Conservation (phyloP, 2,329 filamentous ascomycete genomes). For the Sarocladiaceae sp. region DNA sequence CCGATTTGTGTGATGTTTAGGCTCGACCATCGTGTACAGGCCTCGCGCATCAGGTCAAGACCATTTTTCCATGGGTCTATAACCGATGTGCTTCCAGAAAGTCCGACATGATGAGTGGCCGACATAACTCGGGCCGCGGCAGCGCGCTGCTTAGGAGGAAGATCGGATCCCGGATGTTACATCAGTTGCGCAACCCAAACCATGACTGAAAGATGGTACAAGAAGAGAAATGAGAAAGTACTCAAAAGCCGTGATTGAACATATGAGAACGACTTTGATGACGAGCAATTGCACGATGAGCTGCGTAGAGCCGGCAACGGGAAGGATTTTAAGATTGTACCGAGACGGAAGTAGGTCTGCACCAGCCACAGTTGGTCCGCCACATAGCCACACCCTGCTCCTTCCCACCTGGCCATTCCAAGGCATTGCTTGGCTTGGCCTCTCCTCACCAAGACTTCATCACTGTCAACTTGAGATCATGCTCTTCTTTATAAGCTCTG, state of each 20-base stretch:
- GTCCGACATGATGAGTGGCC: neutral
- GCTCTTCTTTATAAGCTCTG: no score
- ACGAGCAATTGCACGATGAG: no score
- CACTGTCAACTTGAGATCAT: no score
- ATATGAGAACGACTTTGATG: no score
- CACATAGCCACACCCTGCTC: neutral
- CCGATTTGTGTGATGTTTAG: conserved; percentile 42
- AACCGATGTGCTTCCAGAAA: conserved; percentile 11
- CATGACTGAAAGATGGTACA: neutral
- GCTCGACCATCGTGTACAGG: conserved; percentile 36
- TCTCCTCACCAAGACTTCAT: neutral
- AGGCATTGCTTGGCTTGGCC: no score
- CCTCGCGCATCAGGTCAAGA: conserved; percentile 30
- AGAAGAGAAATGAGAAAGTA: neutral
- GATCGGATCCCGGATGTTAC: neutral
- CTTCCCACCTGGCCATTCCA: no score
- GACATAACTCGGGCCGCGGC: neutral
- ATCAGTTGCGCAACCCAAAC: neutral
- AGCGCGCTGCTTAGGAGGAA: neutral
- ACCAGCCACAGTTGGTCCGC: no score
- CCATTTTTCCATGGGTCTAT: conserved; percentile 27
- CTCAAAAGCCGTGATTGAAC: neutral
- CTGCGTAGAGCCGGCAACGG: no score
- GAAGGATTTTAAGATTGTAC: neutral
- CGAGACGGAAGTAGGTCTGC: no score